Evolutionary conservation across 2,329 filamentous ascomycete genomes (phyloP).

Genomic region (Purpureocillium lavendulum): DNA sequence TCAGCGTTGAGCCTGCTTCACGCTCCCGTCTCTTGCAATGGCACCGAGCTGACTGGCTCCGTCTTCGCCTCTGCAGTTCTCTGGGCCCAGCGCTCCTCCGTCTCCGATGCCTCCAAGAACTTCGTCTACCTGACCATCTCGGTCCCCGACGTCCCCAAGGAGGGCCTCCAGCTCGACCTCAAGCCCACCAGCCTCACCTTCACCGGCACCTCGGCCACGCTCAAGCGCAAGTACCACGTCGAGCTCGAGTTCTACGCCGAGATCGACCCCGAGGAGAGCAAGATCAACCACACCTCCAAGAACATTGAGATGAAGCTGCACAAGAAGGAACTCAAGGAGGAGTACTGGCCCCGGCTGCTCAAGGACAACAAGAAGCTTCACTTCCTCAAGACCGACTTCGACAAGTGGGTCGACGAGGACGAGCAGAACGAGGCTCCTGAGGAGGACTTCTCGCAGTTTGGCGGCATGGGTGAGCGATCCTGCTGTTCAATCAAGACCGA

Average conservation of each 20-base stretch:
- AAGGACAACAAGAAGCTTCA: constrained; percentile 86
- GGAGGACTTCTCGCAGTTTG: constrained; percentile 66
- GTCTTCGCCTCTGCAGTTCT: constrained; percentile 54
- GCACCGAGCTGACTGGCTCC: constrained; percentile 1
- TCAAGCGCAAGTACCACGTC: constrained; percentile 81
- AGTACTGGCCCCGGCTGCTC: constrained; percentile 92
- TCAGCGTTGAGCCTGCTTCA: background rate
- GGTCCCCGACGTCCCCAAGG: constrained; percentile 72
- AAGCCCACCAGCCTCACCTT: constrained; percentile 72
- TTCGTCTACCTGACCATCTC: constrained; percentile 89
- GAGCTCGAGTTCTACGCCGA: constrained; percentile 83
- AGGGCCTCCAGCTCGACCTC: constrained; percentile 74
- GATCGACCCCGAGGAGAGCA: constrained; percentile 78
- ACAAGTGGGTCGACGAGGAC: constrained; percentile 99
- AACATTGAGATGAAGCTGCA: constrained; percentile 84
- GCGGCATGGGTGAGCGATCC: constrained; percentile 50
- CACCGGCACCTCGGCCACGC: constrained; percentile 71
- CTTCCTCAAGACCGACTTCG: constrained; percentile 97
- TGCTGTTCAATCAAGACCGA: background rate
- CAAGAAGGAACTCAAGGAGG: constrained; percentile 93
- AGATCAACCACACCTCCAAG: constrained; percentile 80
- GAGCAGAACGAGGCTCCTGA: constrained; percentile 88
- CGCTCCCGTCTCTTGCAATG: background rate
- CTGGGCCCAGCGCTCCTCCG: constrained; percentile 95
- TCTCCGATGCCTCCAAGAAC: constrained; percentile 75